phyloP scores from a whole-genome alignment of 805 yeast species.

The Kockiozyma suomiensis region DNA sequence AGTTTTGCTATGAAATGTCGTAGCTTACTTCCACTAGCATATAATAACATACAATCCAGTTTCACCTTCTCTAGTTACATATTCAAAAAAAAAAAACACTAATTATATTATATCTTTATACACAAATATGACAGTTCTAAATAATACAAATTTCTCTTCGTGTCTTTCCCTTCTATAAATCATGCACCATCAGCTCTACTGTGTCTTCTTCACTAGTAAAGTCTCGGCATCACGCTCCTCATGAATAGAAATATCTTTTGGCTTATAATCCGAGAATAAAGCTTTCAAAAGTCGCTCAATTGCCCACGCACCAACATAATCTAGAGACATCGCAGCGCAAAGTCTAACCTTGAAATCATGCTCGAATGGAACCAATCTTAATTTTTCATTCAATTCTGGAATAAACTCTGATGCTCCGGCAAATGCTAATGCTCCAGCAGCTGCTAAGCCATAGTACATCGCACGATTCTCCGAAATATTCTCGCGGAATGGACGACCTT shows the following conservation, averaged over 20 bases:
- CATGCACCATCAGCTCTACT: no score
- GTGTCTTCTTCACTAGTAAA: slow-evolving; percentile 22
- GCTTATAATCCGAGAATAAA: slow-evolving; percentile 85
- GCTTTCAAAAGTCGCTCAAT: slow-evolving; percentile 80
- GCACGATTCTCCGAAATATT: slow-evolving; percentile 88
- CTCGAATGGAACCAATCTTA: slow-evolving; percentile 89
- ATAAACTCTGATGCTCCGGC: slow-evolving; percentile 92
- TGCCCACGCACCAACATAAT: slow-evolving; percentile 72
- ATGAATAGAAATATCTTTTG: slow-evolving; percentile 79
- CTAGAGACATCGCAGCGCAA: slow-evolving; percentile 70
- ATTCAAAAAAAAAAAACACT: no score
- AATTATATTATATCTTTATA: no score
- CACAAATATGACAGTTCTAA: no score
- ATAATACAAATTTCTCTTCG: no score
- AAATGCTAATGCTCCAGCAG: slow-evolving; percentile 85
- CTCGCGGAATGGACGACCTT: slow-evolving; percentile 95
- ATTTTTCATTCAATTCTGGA: slow-evolving; percentile 90
- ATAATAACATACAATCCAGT: no score
- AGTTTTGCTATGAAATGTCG: no score
- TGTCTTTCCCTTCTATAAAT: no score
- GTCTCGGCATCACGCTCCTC: slow-evolving; percentile 24
- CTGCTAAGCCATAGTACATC: slow-evolving; percentile 92
- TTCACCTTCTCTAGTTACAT: no score
- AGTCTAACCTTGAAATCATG: slow-evolving; percentile 72
- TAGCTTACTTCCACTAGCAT: no score